Conservation (phyloP, 2,329 filamentous ascomycete species). For the Emergomyces orientalis region DNA sequence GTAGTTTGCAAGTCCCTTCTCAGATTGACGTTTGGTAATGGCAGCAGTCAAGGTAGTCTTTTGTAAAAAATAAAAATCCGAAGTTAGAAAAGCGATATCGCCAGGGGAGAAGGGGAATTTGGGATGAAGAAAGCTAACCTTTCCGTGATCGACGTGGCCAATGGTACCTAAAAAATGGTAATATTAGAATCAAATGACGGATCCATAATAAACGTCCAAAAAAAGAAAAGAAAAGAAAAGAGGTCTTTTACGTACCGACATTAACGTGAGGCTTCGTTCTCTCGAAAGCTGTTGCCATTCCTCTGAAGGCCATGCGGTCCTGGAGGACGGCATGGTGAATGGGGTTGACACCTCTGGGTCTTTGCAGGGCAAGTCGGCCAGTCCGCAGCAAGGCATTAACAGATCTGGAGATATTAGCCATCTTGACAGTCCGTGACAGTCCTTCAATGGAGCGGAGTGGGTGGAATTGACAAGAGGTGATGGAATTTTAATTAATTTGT, state of each 20-base stretch:
- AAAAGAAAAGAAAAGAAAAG: neutral
- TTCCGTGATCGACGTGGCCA: slow-evolving; percentile 98
- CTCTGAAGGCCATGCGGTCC: slow-evolving; percentile 40
- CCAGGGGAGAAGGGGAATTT: neutral
- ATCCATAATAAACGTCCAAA: neutral
- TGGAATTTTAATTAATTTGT: neutral
- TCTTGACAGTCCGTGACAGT: slow-evolving; percentile 48
- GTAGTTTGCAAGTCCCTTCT: slow-evolving; percentile 88
- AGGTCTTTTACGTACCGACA: slow-evolving; percentile 56
- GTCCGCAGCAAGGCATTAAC: slow-evolving; percentile 72
- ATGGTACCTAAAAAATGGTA: slow-evolving; percentile 61
- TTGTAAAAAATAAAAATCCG: slow-evolving; percentile 17
- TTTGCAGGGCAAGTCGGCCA: slow-evolving; percentile 63
- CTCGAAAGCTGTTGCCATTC: slow-evolving; percentile 61
- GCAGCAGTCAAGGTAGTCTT: slow-evolving; percentile 98
- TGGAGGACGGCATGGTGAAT: slow-evolving; percentile 51
- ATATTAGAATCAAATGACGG: slow-evolving; percentile 5
- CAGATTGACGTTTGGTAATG: slow-evolving; percentile 95
- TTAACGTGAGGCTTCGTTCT: slow-evolving; percentile 96
- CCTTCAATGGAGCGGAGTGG: slow-evolving; percentile 21
- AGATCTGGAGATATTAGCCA: slow-evolving; percentile 73
- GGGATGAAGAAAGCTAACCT: slow-evolving; percentile 49
- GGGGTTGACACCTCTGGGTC: slow-evolving; percentile 61
- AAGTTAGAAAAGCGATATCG: slow-evolving; percentile 10
- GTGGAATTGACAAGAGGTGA: slow-evolving; percentile 13